Conservation (phyloP, 139 green algal genomes). For the Picochlorum costavermella region DNA sequence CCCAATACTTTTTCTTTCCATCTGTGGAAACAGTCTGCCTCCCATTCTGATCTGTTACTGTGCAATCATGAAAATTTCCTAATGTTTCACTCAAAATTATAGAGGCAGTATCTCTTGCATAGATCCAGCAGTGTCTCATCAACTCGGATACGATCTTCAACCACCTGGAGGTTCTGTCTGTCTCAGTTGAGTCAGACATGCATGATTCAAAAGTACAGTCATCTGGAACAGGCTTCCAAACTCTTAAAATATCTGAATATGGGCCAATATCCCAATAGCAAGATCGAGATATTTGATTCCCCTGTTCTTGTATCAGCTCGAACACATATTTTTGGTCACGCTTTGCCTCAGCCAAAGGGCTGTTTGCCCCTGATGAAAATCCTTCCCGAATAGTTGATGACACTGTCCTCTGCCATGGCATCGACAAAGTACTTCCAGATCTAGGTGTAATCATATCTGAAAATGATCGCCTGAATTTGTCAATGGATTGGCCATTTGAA, state of each 20-base stretch:
- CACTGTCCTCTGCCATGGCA: too few species aligned
- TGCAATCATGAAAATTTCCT: background rate
- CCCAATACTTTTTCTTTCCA: background rate
- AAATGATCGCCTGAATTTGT: too few species aligned
- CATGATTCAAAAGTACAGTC: conserved; percentile 26
- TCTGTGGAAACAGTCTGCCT: background rate
- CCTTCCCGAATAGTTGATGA: too few species aligned
- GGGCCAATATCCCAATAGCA: conserved; percentile 77
- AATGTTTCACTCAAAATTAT: background rate
- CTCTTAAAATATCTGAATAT: conserved; percentile 61
- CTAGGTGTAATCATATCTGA: too few species aligned
- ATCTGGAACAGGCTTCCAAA: conserved; percentile 38
- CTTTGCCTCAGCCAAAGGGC: background rate
- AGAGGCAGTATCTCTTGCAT: background rate
- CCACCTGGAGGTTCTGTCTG: conserved; percentile 42
- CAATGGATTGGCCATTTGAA: too few species aligned
- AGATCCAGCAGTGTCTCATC: conserved; percentile 32
- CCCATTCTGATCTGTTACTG: background rate
- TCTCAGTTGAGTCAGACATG: conserved; percentile 5
- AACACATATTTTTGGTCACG: background rate
- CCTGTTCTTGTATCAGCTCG: background rate
- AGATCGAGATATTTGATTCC: background rate
- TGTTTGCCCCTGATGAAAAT: too few species aligned
- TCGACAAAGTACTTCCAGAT: too few species aligned
- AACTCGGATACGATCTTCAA: conserved; percentile 52